These are phyloP conservation scores for Talaromyces ruber DNA, from an alignment of 495 filamentous ascomycete species.

Conservation along the genomic window DNA sequence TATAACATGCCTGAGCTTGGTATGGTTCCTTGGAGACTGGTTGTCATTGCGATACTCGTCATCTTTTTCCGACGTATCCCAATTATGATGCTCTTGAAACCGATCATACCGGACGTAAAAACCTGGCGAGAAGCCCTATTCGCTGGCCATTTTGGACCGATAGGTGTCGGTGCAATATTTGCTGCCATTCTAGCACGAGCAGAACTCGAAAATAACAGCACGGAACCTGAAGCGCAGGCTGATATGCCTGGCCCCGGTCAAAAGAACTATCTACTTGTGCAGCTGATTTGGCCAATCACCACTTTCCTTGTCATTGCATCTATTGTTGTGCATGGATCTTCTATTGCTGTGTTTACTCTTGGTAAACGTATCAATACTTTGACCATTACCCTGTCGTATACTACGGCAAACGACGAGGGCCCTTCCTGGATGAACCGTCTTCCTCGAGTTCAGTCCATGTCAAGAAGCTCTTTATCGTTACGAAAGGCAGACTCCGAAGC, in stretches of 20 bases:
- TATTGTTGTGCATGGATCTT: slow-evolving; percentile 94
- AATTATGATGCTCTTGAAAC: slow-evolving; percentile 87
- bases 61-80: slow-evolving; percentile 95
- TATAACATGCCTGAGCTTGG: slow-evolving; percentile 68
- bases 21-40: slow-evolving; percentile 75
- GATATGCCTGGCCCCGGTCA: slow-evolving; percentile 43
- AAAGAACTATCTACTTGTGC: slow-evolving; percentile 59
- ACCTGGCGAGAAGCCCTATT: slow-evolving; percentile 98
- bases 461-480: slow-evolving; percentile 75
- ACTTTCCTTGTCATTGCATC: slow-evolving; percentile 91
- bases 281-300: slow-evolving; percentile 91
- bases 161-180: slow-evolving; percentile 96
- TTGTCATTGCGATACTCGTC: slow-evolving; percentile 84
- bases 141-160: slow-evolving; percentile 96
- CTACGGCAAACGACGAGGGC: slow-evolving; percentile 77
- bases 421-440: slow-evolving; percentile 92
- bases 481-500: slow-evolving; percentile 51
- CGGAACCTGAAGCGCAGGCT: slow-evolving; percentile 61
- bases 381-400: slow-evolving; percentile 92
- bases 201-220: slow-evolving; percentile 66
- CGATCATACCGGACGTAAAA: slow-evolving; percentile 92
- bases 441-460: slow-evolving; percentile 75
- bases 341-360: slow-evolving; percentile 94
- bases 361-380: slow-evolving; percentile 98
- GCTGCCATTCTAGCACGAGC: slow-evolving; percentile 86